These are phyloP conservation scores for Starmerella khaoyaiensis DNA, from an alignment of 805 yeast species.

Conservation along the genomic window DNA sequence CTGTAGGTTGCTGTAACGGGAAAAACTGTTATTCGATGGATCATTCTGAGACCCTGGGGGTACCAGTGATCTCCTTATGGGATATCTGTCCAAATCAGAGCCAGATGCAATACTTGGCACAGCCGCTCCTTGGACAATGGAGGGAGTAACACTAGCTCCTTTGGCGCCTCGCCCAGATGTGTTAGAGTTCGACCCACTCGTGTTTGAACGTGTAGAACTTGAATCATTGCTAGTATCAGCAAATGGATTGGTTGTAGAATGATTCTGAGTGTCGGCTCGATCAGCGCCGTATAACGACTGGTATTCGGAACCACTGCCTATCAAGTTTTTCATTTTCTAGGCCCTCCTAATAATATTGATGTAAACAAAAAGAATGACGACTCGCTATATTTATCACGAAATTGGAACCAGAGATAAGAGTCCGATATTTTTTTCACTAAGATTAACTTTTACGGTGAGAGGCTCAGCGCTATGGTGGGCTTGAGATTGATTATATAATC, in stretches of 20 bases:
- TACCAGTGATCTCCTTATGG: slow-evolving; percentile 22
- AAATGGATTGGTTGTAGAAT: slow-evolving; percentile 24
- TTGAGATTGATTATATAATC: too few species aligned
- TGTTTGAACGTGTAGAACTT: slow-evolving; percentile 13
- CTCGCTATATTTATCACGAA: too few species aligned
- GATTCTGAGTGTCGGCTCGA: slow-evolving; percentile 10
- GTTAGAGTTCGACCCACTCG: slow-evolving; percentile 9
- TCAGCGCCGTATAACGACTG: slow-evolving; percentile 17
- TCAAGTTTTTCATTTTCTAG: slow-evolving; percentile 17
- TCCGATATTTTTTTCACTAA: too few species aligned
- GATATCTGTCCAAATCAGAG: slow-evolving; percentile 29
- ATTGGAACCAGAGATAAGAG: too few species aligned
- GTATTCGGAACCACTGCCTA: slow-evolving; percentile 16
- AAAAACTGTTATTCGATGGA: slow-evolving; percentile 14
- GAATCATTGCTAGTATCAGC: slow-evolving; percentile 20
- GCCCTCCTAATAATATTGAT: too few species aligned
- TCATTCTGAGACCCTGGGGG: slow-evolving; percentile 11
- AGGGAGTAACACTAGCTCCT: background rate
- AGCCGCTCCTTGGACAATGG: slow-evolving; percentile 4
- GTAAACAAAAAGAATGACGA: too few species aligned
- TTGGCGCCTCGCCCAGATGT: slow-evolving; percentile 9
- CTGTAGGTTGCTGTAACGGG: slow-evolving; percentile 15
- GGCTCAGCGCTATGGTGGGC: too few species aligned
- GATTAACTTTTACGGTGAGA: too few species aligned
- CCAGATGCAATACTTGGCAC: slow-evolving; percentile 18